phyloP scores from a whole-genome alignment of 441 rosid species.

The Dalechampia spathulata region DNA sequence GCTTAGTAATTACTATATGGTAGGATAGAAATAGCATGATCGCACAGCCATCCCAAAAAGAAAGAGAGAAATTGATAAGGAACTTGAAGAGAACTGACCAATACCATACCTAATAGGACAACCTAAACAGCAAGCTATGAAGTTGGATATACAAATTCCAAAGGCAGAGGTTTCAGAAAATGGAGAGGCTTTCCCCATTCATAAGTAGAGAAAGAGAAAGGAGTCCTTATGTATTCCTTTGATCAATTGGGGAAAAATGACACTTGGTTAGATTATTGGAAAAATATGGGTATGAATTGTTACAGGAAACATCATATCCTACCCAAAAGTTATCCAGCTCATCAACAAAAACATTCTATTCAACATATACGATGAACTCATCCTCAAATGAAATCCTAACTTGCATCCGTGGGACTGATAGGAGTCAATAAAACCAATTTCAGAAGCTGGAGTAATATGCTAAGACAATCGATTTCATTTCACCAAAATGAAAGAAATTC shows the following conservation, averaged over 20 bases:
- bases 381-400: background rate
- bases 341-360: background rate
- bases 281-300: too few relatives aligned
- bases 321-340: background rate
- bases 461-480: background rate
- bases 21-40: too few relatives aligned
- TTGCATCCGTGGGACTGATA: background rate
- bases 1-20: too few relatives aligned
- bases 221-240: background rate
- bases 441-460: background rate
- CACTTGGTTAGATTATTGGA: background rate
- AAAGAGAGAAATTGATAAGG: background rate
- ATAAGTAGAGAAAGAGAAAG: background rate
- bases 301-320: background rate
- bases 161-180: background rate
- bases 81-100: background rate
- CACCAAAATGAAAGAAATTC: slow-evolving; percentile 1
- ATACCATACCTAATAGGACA: too few relatives aligned
- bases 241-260: background rate
- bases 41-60: background rate
- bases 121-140: too few relatives aligned
- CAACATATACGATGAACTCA: background rate
- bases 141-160: background rate
- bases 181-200: background rate
- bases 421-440: background rate